phyloP scores from a whole-genome alignment of 352 stramenopile genomes.

The Phytophthora fragariae region DNA sequence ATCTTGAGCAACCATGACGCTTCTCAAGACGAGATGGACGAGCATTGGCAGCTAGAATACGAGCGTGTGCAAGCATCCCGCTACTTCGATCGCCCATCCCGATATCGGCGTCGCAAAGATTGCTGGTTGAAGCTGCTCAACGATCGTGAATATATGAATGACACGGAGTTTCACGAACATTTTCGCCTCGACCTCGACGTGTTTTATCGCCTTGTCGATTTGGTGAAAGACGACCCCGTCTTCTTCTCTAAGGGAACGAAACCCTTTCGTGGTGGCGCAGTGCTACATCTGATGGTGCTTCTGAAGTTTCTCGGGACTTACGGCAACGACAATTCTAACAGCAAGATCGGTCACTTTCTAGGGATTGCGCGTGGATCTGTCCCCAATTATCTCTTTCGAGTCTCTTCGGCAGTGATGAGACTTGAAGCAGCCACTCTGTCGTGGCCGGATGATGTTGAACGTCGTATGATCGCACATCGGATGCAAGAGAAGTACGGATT shows the following conservation, averaged over 20 bases:
- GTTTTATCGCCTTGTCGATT: conserved; percentile 9
- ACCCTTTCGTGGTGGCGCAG: conserved; percentile 26
- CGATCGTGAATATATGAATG: conserved; percentile 14
- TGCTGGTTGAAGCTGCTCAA: conserved; percentile 8
- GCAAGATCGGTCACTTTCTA: conserved; percentile 33
- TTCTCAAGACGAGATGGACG: conserved; percentile 14
- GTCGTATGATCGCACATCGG: conserved; percentile 14
- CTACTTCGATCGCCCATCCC: background rate
- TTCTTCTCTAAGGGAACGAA: conserved; percentile 14
- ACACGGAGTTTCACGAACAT: conserved; percentile 19
- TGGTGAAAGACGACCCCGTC: conserved; percentile 14
- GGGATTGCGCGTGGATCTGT: conserved; percentile 29
- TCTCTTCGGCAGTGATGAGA: conserved; percentile 1
- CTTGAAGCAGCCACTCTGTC: conserved; percentile 1
- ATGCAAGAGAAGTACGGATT: conserved; percentile 30
- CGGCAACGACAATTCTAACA: conserved; percentile 31
- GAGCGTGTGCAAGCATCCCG: background rate
- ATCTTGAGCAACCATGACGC: conserved; percentile 7
- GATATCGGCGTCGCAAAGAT: conserved; percentile 5
- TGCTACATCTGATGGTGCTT: conserved; percentile 33
- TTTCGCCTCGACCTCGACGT: conserved; percentile 9
- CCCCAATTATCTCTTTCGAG: conserved; percentile 31
- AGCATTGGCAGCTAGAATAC: conserved; percentile 13
- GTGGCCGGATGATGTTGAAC: conserved; percentile 12
- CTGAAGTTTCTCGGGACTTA: conserved; percentile 39